Base-by-base conservation (phyloP, 2,329 filamentous ascomycete species). In the Spiromastix sp. region DNA sequence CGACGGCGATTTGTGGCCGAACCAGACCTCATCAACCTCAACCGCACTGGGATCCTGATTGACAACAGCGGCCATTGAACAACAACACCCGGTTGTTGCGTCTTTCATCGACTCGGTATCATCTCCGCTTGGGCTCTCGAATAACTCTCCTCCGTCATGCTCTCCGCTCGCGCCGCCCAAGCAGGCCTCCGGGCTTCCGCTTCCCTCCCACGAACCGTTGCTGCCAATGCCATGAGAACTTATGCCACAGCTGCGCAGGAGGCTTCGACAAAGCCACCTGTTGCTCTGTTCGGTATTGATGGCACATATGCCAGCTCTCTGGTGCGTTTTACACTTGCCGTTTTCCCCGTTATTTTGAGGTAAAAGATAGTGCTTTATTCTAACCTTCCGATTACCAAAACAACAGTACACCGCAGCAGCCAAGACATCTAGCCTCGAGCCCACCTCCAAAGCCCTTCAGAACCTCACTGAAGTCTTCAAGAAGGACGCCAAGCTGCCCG, bases 251-350 rank as follows among this genome's bases (percentile, higher is more conserved):
- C 76, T 51, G 62, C 71, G 55, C 68, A 77, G 61, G 77, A 79
- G 42, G n/a, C n/a, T n/a, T n/a, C n/a, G n/a, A 67, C 77, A 63
- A 87, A 84, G 73, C 79, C 89, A 54, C 91, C 91, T 50, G 72
- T 95, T 60, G 76, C 87, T 54, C 77, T 98, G 58, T 98, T 85
- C 68, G 91, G 91, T 54, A 71, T 98, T 59, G 91, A 96, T 67
- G 91, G 91, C 66, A 96, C 89, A 61, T 98, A 98, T 71, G 91
- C 91, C 63, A 86, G 81, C 70, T 91, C 91, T 71, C 75, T 98
- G 79, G 91, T 98, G 89, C 64, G 85, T 27, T 27, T 30, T 27
- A 28, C 13, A 24, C 10, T 30, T 2, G 24, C 16, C 34, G 36
- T 32, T 34, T 27, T 41, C 33, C 27, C 21, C 34, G 13, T 30